Percentiles rank a stretch among this genome's conserved stretches.
phyloP scores from a whole-genome alignment of 352 stramenopile species.

The Globisporangium cederbergense region DNA sequence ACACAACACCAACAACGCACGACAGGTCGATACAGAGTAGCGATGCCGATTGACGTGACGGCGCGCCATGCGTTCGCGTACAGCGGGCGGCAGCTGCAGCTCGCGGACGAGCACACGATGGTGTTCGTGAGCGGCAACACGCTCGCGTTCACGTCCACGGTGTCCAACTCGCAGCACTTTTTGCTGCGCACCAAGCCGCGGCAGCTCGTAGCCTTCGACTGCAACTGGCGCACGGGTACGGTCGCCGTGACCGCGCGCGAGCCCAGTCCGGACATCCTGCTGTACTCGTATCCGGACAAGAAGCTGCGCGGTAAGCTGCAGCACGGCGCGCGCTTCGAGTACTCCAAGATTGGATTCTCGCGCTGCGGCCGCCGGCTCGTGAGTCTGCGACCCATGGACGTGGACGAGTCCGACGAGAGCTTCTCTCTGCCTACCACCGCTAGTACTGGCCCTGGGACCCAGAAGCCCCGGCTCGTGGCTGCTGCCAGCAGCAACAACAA shows the following conservation, averaged over 20 bases:
- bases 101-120: conserved; percentile 70
- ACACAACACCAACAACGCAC: background rate
- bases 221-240: conserved; percentile 51
- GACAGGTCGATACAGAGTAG: background rate
- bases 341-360: conserved; percentile 65
- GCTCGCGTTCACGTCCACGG: conserved; percentile 67
- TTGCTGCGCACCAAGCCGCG: conserved; percentile 47
- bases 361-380: conserved; percentile 56
- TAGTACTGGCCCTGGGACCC: background rate
- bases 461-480: background rate
- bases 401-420: conserved; percentile 14
- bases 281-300: conserved; percentile 80
- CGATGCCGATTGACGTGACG: conserved; percentile 54
- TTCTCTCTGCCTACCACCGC: background rate
- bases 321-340: conserved; percentile 43
- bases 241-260: conserved; percentile 56
- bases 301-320: conserved; percentile 58
- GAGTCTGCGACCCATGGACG: conserved; percentile 35
- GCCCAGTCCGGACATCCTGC: conserved; percentile 43
- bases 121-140: conserved; percentile 57
- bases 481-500: background rate
- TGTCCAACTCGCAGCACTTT: conserved; percentile 62
- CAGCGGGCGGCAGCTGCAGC: conserved; percentile 42
- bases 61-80: conserved; percentile 69
- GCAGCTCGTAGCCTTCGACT: conserved; percentile 61